Percentiles rank a stretch among this genome's conserved stretches.
phyloP scores from a whole-genome alignment of 352 stramenopile genomes.

The Globisporangium paddicum region DNA sequence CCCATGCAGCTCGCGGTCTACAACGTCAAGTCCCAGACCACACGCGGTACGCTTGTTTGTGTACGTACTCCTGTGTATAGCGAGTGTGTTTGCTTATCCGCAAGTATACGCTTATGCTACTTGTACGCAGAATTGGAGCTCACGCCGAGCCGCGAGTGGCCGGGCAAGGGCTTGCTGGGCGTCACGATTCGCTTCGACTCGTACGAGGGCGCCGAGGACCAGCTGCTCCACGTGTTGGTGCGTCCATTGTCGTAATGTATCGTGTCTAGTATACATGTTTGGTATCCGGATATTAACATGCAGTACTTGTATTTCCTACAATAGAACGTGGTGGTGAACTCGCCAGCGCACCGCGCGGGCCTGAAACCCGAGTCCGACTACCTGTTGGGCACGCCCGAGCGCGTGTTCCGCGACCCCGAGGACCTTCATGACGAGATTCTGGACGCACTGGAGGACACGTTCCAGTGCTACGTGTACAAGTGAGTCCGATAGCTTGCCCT shows the following conservation, averaged over 20 bases:
- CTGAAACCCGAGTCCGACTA: constrained; percentile 91
- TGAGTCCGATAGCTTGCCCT: constrained; percentile 17
- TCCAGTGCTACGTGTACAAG: constrained; percentile 99
- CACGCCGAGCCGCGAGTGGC: constrained; percentile 91
- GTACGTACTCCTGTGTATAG: neutral
- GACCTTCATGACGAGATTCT: constrained; percentile 90
- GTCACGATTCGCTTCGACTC: constrained; percentile 98
- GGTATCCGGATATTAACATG: neutral
- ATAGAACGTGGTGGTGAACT: constrained; percentile 85
- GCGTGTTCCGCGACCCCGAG: constrained; percentile 80
- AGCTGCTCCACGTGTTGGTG: constrained; percentile 93
- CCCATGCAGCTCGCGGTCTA: constrained; percentile 70
- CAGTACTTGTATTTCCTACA: neutral
- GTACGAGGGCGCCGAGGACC: constrained; percentile 94
- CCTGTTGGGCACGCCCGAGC: constrained; percentile 91
- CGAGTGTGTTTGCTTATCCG: neutral
- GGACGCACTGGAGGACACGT: constrained; percentile 86
- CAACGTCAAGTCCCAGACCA: constrained; percentile 79
- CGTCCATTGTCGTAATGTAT: constrained; percentile 3
- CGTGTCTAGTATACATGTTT: neutral
- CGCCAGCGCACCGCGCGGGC: constrained; percentile 87
- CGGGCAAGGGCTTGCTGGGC: constrained; percentile 93
- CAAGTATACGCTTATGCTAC: neutral
- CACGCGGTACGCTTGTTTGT: constrained; percentile 32
- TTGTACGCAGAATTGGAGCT: constrained; percentile 57